Evolutionary conservation across 106 monocot genomes (phyloP).

Genomic region (Apostasia ramifera): DNA sequence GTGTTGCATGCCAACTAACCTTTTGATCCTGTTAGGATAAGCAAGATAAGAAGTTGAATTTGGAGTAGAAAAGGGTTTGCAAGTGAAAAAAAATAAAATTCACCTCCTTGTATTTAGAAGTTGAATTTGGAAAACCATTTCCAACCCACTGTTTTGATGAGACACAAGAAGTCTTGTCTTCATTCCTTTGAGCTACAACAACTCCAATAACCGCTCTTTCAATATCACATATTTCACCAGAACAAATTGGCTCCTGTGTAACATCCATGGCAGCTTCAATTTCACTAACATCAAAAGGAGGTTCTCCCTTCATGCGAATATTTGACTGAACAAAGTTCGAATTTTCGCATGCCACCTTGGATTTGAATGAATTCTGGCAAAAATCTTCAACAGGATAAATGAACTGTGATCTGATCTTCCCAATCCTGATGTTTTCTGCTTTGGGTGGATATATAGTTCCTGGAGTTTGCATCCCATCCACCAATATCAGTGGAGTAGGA

Average conservation of each 20-base stretch:
- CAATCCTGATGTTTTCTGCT: slow-evolving; percentile 18
- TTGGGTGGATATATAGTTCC: slow-evolving; percentile 38
- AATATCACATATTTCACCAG: slow-evolving; percentile 29
- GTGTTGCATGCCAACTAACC: slow-evolving; percentile 79
- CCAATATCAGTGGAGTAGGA: slow-evolving; percentile 46
- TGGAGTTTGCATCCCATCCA: slow-evolving; percentile 51
- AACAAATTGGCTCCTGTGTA: slow-evolving; percentile 24
- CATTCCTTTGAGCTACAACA: slow-evolving; percentile 75
- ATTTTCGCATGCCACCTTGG: slow-evolving; percentile 14
- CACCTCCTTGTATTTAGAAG: slow-evolving; percentile 94
- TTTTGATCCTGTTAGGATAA: slow-evolving; percentile 69
- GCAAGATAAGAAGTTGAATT: not conserved
- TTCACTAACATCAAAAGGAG: not conserved
- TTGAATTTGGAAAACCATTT: slow-evolving; percentile 97
- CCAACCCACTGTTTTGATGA: slow-evolving; percentile 71
- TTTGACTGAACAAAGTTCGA: slow-evolving; percentile 5
- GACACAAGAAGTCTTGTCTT: slow-evolving; percentile 33
- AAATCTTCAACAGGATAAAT: slow-evolving; percentile 26
- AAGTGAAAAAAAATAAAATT: not conserved
- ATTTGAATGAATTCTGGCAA: slow-evolving; percentile 14
- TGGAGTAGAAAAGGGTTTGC: not conserved
- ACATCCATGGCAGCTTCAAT: slow-evolving; percentile 10
- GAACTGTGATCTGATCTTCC: slow-evolving; percentile 25
- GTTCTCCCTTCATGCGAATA: not conserved
- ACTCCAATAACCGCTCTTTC: slow-evolving; percentile 79